Conservation (phyloP, 2,329 filamentous ascomycete species). For the Ilyonectria destructans region DNA sequence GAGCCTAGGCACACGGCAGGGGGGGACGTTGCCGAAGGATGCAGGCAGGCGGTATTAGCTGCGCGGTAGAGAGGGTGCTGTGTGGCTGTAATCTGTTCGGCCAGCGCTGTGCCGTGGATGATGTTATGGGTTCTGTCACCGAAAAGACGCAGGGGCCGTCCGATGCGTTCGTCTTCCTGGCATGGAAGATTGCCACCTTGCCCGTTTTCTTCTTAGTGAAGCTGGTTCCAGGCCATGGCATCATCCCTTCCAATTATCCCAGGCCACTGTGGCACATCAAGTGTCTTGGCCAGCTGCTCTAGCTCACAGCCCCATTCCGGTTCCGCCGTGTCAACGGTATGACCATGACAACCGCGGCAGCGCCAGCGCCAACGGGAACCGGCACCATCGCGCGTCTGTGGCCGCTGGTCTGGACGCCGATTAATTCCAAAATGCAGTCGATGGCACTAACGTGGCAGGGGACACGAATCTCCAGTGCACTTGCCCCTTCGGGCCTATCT, state of each 20-base stretch:
- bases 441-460: neutral
- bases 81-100: neutral
- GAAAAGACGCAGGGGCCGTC: neutral
- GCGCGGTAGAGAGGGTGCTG: neutral
- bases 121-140: constrained; percentile 14
- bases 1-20: neutral
- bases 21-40: neutral
- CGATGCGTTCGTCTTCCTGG: neutral
- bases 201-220: constrained; percentile 12
- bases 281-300: neutral
- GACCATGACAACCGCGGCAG: neutral
- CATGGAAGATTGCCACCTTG: constrained; percentile 2
- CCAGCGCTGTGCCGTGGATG: neutral
- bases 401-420: too few species aligned
- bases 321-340: constrained; percentile 8
- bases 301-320: neutral
- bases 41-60: neutral
- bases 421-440: neutral
- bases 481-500: neutral
- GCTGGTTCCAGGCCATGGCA: neutral
- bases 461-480: neutral
- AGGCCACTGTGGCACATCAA: neutral
- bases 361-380: neutral
- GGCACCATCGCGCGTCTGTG: neutral
- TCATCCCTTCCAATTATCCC: neutral